Percentiles rank a stretch among this genome's conserved stretches.
phyloP scores from a whole-genome alignment of 2,329 filamentous ascomycete species.

The Aspergillus bombycis region DNA sequence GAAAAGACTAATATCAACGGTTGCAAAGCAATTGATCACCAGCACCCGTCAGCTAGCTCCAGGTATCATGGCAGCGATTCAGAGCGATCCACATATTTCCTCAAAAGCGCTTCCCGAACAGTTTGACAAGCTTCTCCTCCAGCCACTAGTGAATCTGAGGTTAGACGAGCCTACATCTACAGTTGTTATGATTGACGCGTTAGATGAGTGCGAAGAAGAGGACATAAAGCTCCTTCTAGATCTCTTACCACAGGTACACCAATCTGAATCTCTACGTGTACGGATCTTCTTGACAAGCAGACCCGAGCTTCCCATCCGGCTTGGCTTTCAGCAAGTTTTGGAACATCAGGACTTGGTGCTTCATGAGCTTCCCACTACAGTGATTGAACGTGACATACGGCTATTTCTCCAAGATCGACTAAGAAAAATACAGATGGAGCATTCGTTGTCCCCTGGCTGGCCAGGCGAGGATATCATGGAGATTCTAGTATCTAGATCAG shows the following conservation, averaged over 20 bases:
- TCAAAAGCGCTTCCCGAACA: conserved; percentile 31
- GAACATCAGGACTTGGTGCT: conserved; percentile 24
- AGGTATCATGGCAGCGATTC: conserved; percentile 23
- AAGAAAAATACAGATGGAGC: conserved; percentile 17
- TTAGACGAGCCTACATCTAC: not conserved
- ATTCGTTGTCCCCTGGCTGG: conserved; percentile 17
- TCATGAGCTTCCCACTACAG: conserved; percentile 3
- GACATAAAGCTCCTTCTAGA: conserved; percentile 26
- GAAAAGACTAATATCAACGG: conserved; percentile 44
- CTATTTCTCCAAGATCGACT: conserved; percentile 27
- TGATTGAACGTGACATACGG: conserved; percentile 27
- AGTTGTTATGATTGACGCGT: conserved; percentile 29
- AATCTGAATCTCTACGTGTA: conserved; percentile 15
- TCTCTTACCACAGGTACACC: conserved; percentile 21
- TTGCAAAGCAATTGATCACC: conserved; percentile 31
- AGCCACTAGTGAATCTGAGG: conserved; percentile 22
- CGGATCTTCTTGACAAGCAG: conserved; percentile 33
- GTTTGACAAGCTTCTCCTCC: conserved; percentile 30
- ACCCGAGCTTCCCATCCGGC: conserved; percentile 29
- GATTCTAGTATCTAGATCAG: conserved; percentile 13
- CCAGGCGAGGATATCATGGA: conserved; percentile 10
- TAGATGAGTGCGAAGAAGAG: conserved; percentile 34
- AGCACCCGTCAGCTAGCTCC: conserved; percentile 3
- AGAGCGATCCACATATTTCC: conserved; percentile 26
- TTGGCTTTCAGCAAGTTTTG: conserved; percentile 23